Base-by-base conservation (phyloP, 768 basidiomycete species). In the Russula compacta region DNA sequence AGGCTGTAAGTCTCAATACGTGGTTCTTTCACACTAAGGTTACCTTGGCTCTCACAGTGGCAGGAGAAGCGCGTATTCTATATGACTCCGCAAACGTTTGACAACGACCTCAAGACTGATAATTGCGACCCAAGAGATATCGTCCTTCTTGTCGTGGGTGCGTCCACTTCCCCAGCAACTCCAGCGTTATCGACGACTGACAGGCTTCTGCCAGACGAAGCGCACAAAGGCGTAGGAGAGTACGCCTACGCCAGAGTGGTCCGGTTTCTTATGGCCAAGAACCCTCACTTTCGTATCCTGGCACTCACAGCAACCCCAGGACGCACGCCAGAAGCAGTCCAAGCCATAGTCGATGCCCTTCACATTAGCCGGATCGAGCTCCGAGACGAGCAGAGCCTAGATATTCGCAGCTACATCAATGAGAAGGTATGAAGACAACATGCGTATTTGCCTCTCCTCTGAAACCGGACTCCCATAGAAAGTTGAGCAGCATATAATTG, bases 291-390 rank as follows among this genome's bases (percentile, higher is more conserved):
- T 69, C 85, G 97, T 15, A 77, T 98, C 9, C 77, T 99, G 21
- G 97, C 97, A 2, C 79, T 99, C 21, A 98, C 93, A 6, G 97
- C 97, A 2, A 99, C 97, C 7, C 97, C 97, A 12, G 95, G 94
- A 46, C 77, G 85, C 64, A 88, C 81, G 47, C 83, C 87, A 1
- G 90, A 93, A 39, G 85, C 85, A n/a, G 86, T 98, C 2, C 97
- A 99, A 72, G 76, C 74, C 6, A 83, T 99, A 39, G 83, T 98
- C n/a, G 92, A 98, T 70, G 85, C 86, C 17, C 75, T 99, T 11
- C 97, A 98, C 69, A 94, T 99, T 58, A 93, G 93, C 66, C 83
- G 85, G 60, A 95, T 99, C 59, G 95, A 98, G 69, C 91, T 98
- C 64, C 82, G 97, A 54, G 85, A 95, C 69, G 97, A 98, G 69